A percentile compares a stretch with the other conserved stretches of the same genome.
Evolutionary conservation across 2,329 filamentous ascomycete genomes (phyloP).

Genomic region (Penicillium sp.): DNA sequence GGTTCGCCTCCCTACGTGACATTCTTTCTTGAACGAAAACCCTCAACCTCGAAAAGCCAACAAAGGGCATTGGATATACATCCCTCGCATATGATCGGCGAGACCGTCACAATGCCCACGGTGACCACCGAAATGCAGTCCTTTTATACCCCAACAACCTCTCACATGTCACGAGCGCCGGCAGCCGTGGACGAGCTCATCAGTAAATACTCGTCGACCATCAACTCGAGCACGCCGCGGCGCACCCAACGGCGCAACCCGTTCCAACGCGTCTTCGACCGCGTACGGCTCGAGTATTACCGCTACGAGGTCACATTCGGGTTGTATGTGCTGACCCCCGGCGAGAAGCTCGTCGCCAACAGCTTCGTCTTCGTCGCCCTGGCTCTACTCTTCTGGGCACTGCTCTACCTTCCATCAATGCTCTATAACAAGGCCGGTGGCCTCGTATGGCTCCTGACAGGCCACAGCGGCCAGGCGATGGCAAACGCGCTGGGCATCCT

Average conservation of each 20-base stretch:
- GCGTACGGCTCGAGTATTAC: slow-evolving; percentile 42
- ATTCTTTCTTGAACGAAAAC: background rate
- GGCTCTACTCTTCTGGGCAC: slow-evolving; percentile 35
- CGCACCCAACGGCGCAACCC: slow-evolving; percentile 21
- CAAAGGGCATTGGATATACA: background rate
- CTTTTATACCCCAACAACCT: slow-evolving; percentile 32
- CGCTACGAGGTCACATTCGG: slow-evolving; percentile 47
- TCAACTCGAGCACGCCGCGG: slow-evolving; percentile 10
- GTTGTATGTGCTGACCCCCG: slow-evolving; percentile 42
- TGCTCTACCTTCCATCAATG: slow-evolving; percentile 37
- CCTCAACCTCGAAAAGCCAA: background rate
- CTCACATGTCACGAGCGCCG: slow-evolving; percentile 30
- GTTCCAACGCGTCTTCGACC: slow-evolving; percentile 30
- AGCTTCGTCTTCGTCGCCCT: slow-evolving; percentile 36
- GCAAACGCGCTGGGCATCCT: slow-evolving; percentile 27
- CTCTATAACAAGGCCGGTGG: slow-evolving; percentile 36
- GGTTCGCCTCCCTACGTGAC: background rate
- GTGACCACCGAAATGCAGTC: slow-evolving; percentile 35
- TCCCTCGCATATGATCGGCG: slow-evolving; percentile 1
- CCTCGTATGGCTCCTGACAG: slow-evolving; percentile 38
- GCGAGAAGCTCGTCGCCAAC: slow-evolving; percentile 43
- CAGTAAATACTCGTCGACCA: slow-evolving; percentile 30
- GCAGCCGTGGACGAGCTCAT: slow-evolving; percentile 33
- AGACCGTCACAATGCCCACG: slow-evolving; percentile 3
- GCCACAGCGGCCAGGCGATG: slow-evolving; percentile 31